Percentiles rank a stretch among this genome's conserved stretches.
phyloP scores from a whole-genome alignment of 768 basidiomycete species.

The Clitopilus hobsonii region DNA sequence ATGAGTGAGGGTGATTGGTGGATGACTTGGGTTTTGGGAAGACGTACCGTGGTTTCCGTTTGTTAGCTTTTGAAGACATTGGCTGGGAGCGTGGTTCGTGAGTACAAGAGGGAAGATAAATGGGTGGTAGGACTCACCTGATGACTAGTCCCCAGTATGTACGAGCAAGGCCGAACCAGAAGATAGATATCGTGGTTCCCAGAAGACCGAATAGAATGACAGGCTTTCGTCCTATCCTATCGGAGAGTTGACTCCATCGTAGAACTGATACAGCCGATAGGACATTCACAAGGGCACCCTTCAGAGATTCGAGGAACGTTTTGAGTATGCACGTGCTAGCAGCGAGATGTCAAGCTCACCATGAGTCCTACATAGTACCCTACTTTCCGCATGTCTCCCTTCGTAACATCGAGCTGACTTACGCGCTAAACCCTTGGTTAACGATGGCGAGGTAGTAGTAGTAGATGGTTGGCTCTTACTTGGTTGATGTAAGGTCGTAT shows the following conservation, averaged over 20 bases:
- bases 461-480: not conserved
- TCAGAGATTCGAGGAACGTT: too few species aligned
- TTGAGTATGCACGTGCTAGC: too few species aligned
- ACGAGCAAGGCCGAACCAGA: constrained; percentile 7
- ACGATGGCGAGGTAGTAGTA: not conserved
- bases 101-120: not conserved
- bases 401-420: not conserved
- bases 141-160: constrained; percentile 7
- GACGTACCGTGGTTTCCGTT: constrained; percentile 48
- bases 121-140: constrained; percentile 12
- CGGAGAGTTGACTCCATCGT: constrained; percentile 24
- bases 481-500: not conserved
- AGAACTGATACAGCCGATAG: constrained; percentile 18
- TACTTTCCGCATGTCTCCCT: not conserved
- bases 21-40: not conserved
- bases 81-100: constrained; percentile 10
- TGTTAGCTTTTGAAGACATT: constrained; percentile 52
- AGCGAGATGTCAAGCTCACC: not conserved
- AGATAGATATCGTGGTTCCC: constrained; percentile 9
- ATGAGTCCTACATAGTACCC: not conserved
- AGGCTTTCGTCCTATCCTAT: constrained; percentile 24
- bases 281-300: constrained; percentile 23
- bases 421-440: not conserved
- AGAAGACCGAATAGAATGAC: constrained; percentile 20
- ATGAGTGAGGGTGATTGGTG: not conserved